A percentile compares a stretch with the other conserved stretches of the same genome.
Conservation (phyloP, 2,329 filamentous ascomycete genomes). For the Colletotrichum navitas region DNA sequence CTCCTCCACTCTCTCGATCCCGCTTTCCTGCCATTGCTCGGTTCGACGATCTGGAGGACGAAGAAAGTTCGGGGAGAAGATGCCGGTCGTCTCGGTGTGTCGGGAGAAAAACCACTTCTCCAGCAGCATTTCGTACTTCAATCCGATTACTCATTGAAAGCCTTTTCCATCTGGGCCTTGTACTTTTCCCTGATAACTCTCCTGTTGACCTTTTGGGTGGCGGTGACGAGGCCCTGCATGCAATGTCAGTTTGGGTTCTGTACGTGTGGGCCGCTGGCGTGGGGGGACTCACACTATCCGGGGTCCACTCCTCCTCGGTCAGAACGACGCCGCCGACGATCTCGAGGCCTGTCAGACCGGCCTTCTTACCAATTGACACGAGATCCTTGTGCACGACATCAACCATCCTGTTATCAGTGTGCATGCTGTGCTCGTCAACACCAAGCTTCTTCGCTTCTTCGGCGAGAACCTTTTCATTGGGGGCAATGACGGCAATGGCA, state of each 20-base stretch:
- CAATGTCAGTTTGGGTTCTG: constrained; percentile 38
- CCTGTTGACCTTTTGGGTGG: constrained; percentile 73
- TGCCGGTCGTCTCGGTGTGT: not conserved
- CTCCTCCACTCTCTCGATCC: not conserved
- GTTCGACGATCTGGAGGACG: not conserved
- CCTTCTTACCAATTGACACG: constrained; percentile 72
- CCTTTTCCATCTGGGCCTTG: constrained; percentile 63
- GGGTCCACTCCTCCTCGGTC: constrained; percentile 89
- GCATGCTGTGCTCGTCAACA: constrained; percentile 76
- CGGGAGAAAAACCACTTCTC: not conserved
- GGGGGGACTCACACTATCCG: constrained; percentile 76
- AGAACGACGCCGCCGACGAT: constrained; percentile 82
- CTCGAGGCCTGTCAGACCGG: constrained; percentile 78
- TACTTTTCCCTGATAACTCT: constrained; percentile 64
- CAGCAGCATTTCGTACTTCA: not conserved
- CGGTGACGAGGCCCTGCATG: constrained; percentile 68
- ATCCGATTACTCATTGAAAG: constrained; percentile 44
- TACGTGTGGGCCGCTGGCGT: not conserved
- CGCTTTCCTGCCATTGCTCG: not conserved
- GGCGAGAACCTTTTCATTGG: constrained; percentile 73
- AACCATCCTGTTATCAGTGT: constrained; percentile 75
- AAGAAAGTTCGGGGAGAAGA: not conserved
- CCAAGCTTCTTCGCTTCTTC: constrained; percentile 71
- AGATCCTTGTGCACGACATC: constrained; percentile 75
- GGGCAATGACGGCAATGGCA: constrained; percentile 84